Conservation (phyloP, 768 basidiomycete species). For the Leccinellum albellum region DNA sequence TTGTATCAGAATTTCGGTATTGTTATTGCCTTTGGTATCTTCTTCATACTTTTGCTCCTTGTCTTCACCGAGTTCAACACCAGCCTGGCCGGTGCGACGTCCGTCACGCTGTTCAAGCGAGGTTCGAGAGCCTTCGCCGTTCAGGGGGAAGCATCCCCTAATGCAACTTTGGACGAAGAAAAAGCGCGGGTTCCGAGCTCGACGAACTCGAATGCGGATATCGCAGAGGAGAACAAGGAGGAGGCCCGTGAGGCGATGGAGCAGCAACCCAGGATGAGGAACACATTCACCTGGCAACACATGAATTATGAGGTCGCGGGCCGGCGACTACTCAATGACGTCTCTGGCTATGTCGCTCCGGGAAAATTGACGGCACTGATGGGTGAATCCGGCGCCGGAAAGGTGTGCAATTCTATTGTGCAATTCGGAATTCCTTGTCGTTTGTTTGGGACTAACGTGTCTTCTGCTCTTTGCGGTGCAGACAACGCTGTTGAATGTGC, state of each 20-base stretch:
- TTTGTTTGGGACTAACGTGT: background rate
- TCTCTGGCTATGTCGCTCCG: conserved; percentile 78
- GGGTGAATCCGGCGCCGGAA: conserved; percentile 59
- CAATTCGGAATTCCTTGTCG: background rate
- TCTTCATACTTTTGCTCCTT: conserved; percentile 54
- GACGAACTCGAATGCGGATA: conserved; percentile 5
- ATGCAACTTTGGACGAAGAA: conserved; percentile 28
- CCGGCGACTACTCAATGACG: conserved; percentile 58
- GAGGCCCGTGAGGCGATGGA: conserved; percentile 32
- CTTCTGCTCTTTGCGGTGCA: conserved; percentile 3
- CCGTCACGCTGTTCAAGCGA: conserved; percentile 65
- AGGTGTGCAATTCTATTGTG: conserved; percentile 25
- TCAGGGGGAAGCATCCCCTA: background rate
- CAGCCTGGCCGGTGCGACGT: conserved; percentile 30
- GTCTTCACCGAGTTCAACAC: conserved; percentile 56
- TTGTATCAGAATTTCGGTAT: conserved; percentile 62
- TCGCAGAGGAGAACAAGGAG: conserved; percentile 8
- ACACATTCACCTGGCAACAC: conserved; percentile 80
- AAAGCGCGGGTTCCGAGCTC: conserved; percentile 19
- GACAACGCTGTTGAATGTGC: conserved; percentile 51
- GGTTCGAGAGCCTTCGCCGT: conserved; percentile 35
- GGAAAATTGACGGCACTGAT: conserved; percentile 77
- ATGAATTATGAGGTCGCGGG: conserved; percentile 64
- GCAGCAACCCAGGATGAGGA: conserved; percentile 34
- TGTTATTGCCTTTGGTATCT: conserved; percentile 56